Conservation (phyloP, 345 rosid genomes). For the Bruguiera gymnorhiza region DNA sequence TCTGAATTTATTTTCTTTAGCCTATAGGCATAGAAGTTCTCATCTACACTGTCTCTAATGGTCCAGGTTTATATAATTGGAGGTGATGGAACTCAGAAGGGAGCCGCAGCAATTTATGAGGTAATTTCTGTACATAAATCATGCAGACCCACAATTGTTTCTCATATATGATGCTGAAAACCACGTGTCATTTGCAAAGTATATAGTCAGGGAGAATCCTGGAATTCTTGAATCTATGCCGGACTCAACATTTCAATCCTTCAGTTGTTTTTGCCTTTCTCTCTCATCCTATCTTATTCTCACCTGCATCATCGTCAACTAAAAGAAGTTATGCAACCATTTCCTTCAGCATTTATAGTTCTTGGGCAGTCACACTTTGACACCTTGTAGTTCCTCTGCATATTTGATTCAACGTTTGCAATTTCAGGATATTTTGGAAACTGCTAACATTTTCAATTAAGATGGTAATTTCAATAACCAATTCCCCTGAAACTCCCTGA, state of each 20-base stretch:
- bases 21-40: slow-evolving; percentile 4
- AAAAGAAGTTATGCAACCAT: neutral
- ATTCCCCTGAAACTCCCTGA: neutral
- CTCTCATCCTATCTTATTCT: too few relatives aligned
- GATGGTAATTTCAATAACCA: neutral
- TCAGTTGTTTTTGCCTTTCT: too few relatives aligned
- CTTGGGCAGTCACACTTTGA: neutral
- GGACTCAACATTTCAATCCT: neutral
- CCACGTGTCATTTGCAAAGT: neutral
- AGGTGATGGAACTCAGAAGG: slow-evolving; percentile 85
- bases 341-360: neutral
- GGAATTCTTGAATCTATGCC: neutral
- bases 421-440: neutral
- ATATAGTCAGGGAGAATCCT: neutral
- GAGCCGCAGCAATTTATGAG: slow-evolving; percentile 63
- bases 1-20: neutral
- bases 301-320: neutral
- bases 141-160: neutral
- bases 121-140: slow-evolving; percentile 25
- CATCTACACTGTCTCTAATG: slow-evolving; percentile 4
- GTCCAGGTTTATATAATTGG: slow-evolving; percentile 75
- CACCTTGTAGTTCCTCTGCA: neutral
- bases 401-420: neutral
- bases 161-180: neutral
- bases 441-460: neutral